phyloP scores from a whole-genome alignment of 495 filamentous ascomycete genomes.

The Collariella sp. region DNA sequence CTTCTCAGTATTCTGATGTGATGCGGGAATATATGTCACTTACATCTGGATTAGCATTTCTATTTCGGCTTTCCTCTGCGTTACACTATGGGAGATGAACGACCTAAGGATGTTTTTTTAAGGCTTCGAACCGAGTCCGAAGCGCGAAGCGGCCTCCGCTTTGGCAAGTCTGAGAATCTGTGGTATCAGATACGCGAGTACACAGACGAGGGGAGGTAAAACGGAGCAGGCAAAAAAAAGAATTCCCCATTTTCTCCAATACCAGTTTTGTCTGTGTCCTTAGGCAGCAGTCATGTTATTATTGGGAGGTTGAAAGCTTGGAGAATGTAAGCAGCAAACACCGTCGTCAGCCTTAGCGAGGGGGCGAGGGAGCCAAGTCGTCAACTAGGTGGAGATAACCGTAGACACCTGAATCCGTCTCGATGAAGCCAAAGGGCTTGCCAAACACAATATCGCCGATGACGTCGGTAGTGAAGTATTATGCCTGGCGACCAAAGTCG shows the following conservation, averaged over 20 bases:
- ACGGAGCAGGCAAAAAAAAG: neutral
- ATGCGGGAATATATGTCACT: neutral
- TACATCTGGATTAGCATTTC: constrained; percentile 28
- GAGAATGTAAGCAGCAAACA: constrained; percentile 9
- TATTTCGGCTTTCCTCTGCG: constrained; percentile 30
- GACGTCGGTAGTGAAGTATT: constrained; percentile 19
- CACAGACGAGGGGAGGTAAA: neutral
- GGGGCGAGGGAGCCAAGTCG: too few relatives aligned
- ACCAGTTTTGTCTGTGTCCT: constrained; percentile 11
- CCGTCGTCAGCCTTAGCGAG: too few relatives aligned
- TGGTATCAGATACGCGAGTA: neutral
- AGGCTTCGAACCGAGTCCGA: constrained; percentile 20
- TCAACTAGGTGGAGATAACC: too few relatives aligned
- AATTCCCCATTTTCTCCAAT: constrained; percentile 19
- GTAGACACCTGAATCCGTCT: constrained; percentile 20
- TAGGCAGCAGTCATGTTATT: constrained; percentile 13
- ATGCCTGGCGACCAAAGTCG: constrained; percentile 31
- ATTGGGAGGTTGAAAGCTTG: constrained; percentile 9
- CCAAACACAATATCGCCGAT: constrained; percentile 22
- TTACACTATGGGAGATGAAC: constrained; percentile 34
- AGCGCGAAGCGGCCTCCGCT: constrained; percentile 21
- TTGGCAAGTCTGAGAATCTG: constrained; percentile 5
- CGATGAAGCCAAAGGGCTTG: constrained; percentile 27
- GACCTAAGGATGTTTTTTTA: constrained; percentile 31
- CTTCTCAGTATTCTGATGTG: neutral